Conservation (phyloP, 805 yeast genomes). For the Clavispora fructus region DNA sequence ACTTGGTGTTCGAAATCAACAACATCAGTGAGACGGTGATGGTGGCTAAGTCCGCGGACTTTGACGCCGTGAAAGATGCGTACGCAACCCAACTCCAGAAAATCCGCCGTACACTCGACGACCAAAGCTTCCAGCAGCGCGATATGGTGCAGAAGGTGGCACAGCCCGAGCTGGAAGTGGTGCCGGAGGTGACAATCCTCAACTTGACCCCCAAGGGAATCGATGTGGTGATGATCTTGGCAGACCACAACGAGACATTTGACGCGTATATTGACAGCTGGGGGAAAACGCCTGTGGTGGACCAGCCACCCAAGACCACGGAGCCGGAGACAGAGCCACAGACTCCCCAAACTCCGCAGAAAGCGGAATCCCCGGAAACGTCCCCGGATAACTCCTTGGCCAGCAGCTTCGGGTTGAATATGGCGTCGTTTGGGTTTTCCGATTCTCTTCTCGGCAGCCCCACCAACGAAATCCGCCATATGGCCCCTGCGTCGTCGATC, state of each 20-base stretch:
- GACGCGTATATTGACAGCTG: conserved; percentile 6
- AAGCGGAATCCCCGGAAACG: background rate
- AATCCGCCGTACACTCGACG: conserved; percentile 22
- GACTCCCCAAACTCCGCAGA: background rate
- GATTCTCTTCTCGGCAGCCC: conserved; percentile 13
- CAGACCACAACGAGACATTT: conserved; percentile 4
- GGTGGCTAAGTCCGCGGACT: conserved; percentile 19
- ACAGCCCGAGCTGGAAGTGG: background rate
- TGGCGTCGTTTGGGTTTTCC: conserved; percentile 15
- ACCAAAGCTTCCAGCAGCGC: conserved; percentile 19
- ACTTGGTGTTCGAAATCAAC: conserved; percentile 26
- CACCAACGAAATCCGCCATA: conserved; percentile 10
- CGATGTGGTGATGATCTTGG: conserved; percentile 5
- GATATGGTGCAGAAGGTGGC: conserved; percentile 8
- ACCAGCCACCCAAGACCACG: background rate
- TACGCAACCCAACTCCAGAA: conserved; percentile 20
- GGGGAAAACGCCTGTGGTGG: conserved; percentile 4
- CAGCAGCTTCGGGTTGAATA: conserved; percentile 19
- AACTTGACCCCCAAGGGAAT: conserved; percentile 4
- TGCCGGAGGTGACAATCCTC: background rate
- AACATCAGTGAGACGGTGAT: conserved; percentile 26
- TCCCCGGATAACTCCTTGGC: conserved; percentile 8
- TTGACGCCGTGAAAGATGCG: conserved; percentile 19
- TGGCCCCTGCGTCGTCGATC: background rate
- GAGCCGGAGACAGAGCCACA: background rate